Evolutionary conservation across 2,329 filamentous ascomycete genomes (phyloP).

Genomic region (Exserohilum turcica): DNA sequence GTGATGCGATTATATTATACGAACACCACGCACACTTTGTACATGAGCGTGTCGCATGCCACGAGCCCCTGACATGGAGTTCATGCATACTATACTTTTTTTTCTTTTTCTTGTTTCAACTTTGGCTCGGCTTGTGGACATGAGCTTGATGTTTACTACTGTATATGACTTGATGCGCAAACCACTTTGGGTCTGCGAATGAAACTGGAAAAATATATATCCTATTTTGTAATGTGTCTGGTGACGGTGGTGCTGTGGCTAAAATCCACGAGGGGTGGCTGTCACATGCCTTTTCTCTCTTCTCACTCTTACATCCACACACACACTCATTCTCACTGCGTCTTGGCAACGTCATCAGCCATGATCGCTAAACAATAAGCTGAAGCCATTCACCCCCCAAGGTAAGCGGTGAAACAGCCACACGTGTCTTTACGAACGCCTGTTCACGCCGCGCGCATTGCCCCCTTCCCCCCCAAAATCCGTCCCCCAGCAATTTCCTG

Average conservation of each 20-base stretch:
- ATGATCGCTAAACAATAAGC: constrained; percentile 10
- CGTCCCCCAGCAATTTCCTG: constrained; percentile 10
- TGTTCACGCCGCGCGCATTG: constrained; percentile 24
- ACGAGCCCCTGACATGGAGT: constrained; percentile 1
- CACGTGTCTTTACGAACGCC: constrained; percentile 27
- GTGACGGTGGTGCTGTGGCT: neutral
- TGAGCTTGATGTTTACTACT: neutral
- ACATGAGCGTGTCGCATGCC: constrained; percentile 33
- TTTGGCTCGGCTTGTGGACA: neutral
- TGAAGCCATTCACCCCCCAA: constrained; percentile 4
- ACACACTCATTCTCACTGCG: neutral
- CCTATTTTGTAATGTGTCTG: neutral
- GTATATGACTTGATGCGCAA: neutral
- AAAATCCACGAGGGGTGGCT: neutral
- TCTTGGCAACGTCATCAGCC: constrained; percentile 17
- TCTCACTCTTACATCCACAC: neutral
- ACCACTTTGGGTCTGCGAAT: neutral
- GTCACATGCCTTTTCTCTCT: neutral
- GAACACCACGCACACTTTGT: constrained; percentile 35
- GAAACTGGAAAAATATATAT: neutral
- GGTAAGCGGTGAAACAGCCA: constrained; percentile 24
- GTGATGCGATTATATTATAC: constrained; percentile 25
- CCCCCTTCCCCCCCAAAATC: neutral
- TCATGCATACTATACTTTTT: neutral
- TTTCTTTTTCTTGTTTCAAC: neutral